Base-by-base conservation (phyloP, 768 basidiomycete genomes). In the Leccinum boreale region DNA sequence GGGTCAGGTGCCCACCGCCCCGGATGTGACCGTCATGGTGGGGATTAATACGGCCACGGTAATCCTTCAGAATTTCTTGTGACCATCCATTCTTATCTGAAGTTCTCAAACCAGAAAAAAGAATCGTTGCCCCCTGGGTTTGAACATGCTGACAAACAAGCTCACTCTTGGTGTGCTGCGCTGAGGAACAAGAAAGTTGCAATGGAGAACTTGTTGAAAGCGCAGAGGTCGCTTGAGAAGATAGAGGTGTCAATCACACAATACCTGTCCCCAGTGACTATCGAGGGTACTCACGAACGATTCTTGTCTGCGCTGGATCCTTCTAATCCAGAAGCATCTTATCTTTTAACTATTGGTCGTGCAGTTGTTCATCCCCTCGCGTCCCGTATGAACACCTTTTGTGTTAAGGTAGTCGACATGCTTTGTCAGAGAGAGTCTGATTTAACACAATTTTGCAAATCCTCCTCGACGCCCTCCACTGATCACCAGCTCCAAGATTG, bases 401-500 rank as follows among this genome's bases (percentile, higher is more conserved):
- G 17, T 44, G 39, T 42, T 42, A n/a, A n/a, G n/a, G n/a, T n/a
- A n/a, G n/a, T n/a, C n/a, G n/a, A n/a, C n/a, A n/a, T 44, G n/a
- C 44, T 44, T 44, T 28, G 28, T 28, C 28, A 28, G 28, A 28
- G 28, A 28, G 8, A 28, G 0, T 28, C 28, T 28, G 28, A 28
- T 28, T 70, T 55, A 65, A 57, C 24, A 48, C 36, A 17, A 56
- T 55, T 51, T 42, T 53, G 56, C 15, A 2, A 10, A 11, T 15
- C 4, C 12, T 44, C 24, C 48, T 23, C 39, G 35, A 50, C 44
- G 33, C 42, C 28, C 46, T 44, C 50, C 46, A 55, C 68, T 65
- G 52, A 64, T 63, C 65, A 52, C 49, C 26, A 49, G 48, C 21
- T 15, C 24, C n/a, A 36, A 57, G 46, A 62, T 50, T 36, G 33